Evolutionary conservation across 1,284 basidiomycete genomes (phyloP), one percentile per base, ranked within the genome.

Genomic region (Blastosporella zonata): DNA sequence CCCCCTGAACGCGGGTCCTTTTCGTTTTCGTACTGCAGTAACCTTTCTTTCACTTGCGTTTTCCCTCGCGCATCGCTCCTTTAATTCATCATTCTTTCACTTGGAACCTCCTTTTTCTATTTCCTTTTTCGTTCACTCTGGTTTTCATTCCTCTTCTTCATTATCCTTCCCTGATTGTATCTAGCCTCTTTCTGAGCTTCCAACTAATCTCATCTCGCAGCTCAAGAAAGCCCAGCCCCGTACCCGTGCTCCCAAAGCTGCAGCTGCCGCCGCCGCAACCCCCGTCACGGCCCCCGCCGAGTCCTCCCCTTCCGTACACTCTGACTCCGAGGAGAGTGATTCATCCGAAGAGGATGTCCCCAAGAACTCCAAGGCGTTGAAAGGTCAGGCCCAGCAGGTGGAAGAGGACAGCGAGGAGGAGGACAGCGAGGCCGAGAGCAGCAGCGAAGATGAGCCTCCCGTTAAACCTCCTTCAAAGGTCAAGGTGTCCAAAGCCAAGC

Each of bases 401-500:
- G 36, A 20, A 5, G 18, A 15, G 12, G 40, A 44, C 6, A 43
- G 44, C 36, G 38, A 53, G 2, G 38, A 46, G 1, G 41, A 46
- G n/a, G 41, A 29, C 20, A 52, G 47, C 17, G 55, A 55, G 6
- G 51, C 50, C 0, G 55, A 47, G 1, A 39, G 27, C 6, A 42
- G 41, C 10, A 50, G 48, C 3, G 53, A 55, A 9, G 53, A 54
- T 12, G 52, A 53, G 35, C 68, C 68, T 23, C 59, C 64, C 27
- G 63, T 64, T 44, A 69, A 62, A 53, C 55, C 59, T 13, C 27
- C 38, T 8, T 15, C 20, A 2, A 40, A 40, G 44, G 23, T 17
- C 7, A 47, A 48, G 20, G 13, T 5, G 25, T 18, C 6, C 3
- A 58, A 56, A 40, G 41, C 8, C 20, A 49, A 49, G 41, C 17